These are phyloP conservation scores for Exobasidium rhododendri DNA, from an alignment of 1,284 basidiomycete species.

Conservation along the genomic window DNA sequence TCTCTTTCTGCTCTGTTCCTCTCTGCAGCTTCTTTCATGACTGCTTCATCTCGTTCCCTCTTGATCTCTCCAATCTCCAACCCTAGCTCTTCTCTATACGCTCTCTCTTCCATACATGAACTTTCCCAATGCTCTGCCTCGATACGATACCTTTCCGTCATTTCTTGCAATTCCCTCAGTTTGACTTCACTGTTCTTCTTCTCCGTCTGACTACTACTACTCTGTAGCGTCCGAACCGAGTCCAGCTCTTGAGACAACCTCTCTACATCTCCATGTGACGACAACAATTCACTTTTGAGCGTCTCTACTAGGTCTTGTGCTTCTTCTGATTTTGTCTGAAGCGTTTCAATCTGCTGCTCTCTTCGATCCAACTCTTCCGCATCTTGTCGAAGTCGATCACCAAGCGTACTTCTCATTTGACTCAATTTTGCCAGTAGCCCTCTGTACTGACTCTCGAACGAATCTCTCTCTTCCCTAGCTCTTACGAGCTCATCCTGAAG, in stretches of 20 bases:
- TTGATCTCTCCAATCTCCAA: constrained; percentile 64
- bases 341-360: constrained; percentile 45
- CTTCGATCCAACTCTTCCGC: constrained; percentile 60
- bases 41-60: constrained; percentile 53
- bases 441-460: constrained; percentile 77
- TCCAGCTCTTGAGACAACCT: constrained; percentile 31
- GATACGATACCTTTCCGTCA: constrained; percentile 31
- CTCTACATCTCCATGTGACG: constrained; percentile 30
- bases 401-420: constrained; percentile 85
- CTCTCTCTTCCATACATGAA: constrained; percentile 28
- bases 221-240: constrained; percentile 17
- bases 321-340: constrained; percentile 21
- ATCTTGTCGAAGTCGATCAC: constrained; percentile 91
- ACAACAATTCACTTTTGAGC: constrained; percentile 30
- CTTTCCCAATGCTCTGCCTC: constrained; percentile 32
- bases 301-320: constrained; percentile 9
- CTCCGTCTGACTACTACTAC: not conserved
- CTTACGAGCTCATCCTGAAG: constrained; percentile 25
- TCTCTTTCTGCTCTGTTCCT: constrained; percentile 67
- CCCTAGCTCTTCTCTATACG: constrained; percentile 58
- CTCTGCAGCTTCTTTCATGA: constrained; percentile 56
- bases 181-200: not conserved
- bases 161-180: constrained; percentile 32
- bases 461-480: constrained; percentile 72
- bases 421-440: constrained; percentile 82